Evolutionary conservation across 2,329 filamentous ascomycete species (phyloP).

Genomic region (Paramyrothecium sp.): DNA sequence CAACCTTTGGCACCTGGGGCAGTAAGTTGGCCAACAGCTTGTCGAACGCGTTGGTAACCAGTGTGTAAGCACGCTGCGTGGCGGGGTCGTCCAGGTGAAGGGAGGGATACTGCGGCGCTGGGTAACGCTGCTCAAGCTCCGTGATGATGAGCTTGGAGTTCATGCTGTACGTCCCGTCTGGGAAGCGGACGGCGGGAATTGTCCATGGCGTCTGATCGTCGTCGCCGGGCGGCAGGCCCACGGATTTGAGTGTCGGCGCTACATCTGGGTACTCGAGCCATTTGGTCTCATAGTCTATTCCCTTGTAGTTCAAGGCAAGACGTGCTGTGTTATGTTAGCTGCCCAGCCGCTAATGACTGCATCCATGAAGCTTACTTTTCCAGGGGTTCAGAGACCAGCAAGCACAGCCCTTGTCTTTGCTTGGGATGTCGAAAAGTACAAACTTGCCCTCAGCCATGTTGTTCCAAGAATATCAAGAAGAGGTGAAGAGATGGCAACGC

Average conservation of each 20-base stretch:
- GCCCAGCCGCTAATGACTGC: neutral
- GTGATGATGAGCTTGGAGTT: slow-evolving; percentile 58
- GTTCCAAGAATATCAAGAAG: neutral
- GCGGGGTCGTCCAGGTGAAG: neutral
- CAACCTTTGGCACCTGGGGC: neutral
- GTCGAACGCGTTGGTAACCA: neutral
- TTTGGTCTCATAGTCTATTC: neutral
- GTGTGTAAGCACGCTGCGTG: neutral
- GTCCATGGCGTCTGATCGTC: neutral
- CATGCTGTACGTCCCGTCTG: slow-evolving; percentile 56
- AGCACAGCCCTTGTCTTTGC: neutral
- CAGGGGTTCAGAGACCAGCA: slow-evolving; percentile 2
- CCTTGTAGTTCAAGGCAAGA: neutral
- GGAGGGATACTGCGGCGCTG: slow-evolving; percentile 20
- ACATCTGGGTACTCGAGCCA: slow-evolving; percentile 1
- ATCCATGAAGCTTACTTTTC: neutral
- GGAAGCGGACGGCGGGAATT: slow-evolving; percentile 48
- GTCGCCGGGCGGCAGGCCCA: neutral
- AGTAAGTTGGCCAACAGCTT: neutral
- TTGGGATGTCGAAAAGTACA: neutral
- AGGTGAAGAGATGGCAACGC: too few relatives aligned
- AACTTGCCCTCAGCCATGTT: neutral
- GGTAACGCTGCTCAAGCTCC: slow-evolving; percentile 55
- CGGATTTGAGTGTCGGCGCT: neutral
- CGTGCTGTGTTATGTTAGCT: neutral